Base-by-base conservation (phyloP, 768 basidiomycete species). In the Krasilnikovozyma curviuscula region DNA sequence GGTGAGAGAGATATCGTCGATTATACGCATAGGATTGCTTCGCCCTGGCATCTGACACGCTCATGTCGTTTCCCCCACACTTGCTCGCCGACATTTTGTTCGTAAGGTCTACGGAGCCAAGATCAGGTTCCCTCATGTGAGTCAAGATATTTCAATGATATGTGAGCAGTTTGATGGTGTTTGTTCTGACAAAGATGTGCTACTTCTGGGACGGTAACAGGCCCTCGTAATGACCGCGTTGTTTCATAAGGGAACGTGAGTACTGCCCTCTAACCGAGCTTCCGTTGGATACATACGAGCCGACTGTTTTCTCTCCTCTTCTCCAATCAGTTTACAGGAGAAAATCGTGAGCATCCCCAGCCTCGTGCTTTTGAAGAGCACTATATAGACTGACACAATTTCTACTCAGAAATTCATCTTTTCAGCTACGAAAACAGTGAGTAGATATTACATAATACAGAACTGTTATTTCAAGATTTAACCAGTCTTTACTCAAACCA, bases 151-250 rank as follows among this genome's bases (percentile, higher is more conserved):
- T n/a, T n/a, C 28, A 30, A 19, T 10, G 24, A 2, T 8, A 32
- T 16, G 7, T 12, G 18, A 6, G 31, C 25, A 6, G 16, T 6
- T 25, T 7, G 27, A 6, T 35, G 21, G 23, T 16, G n/a, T 28
- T 30, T 13, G 41, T 30, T n/a, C 23, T 19, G 9, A 13, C 27
- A 27, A 4, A 9, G 10, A 3, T 45, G 19, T 35, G 10, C 24
- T 18, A 21, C 31, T 3, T 6, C n/a, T 31, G 16, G n/a, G 43
- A 30, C 2, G 23, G n/a, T 29, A 33, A 2, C 91, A 97, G 72
- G 91, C 91, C 1, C 69, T 97, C 25, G 79, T 97, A 42, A 95
- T 95, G 89, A 81, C 86, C 21, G 74, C 93, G 52, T 69, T 97
- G 34, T 97, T 95, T 59, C 85, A 86, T 28, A 74, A 79, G 40